Base-by-base conservation (phyloP, 768 basidiomycete genomes). In the Hygrocybe punicea region DNA sequence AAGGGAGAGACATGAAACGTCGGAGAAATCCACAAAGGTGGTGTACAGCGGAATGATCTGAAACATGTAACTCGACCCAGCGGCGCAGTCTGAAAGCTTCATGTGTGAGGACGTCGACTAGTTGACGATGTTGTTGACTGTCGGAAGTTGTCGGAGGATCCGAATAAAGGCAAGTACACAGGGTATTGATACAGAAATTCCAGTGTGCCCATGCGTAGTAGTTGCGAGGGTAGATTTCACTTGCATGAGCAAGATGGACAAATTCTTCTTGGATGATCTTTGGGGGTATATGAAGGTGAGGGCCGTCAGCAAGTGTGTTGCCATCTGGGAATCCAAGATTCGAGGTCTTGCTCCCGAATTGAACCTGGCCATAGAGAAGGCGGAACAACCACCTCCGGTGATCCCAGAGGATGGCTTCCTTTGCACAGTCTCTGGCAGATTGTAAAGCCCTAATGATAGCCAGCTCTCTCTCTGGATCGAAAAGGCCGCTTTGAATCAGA, bases 191-290 rank as follows among this genome's bases (percentile, higher is more conserved):
- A 54, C 83, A 73, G 40, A 78, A 78, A 47, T 74, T 73, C 64
- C 85, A 82, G 62, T 89, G 84, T 1, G 75, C 66, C 88, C 88
- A 89, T 4, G 85, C 86, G 67, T 85, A 81, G 65, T 89, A 90
- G 63, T 89, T 90, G 13, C 88, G 81, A 8, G 84, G 84, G 64
- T 89, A 86, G 5, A 76, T 68, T 61, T 83, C 81, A 69, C 84
- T 84, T 29, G 85, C 81, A 35, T 68, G 67, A 37, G 76, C 68
- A 13, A 78, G 70, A 48, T 83, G 62, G 6, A 63, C 63, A 39
- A 87, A 72, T 65, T 90, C 88, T n/a, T 65, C 57, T 42, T 66
- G 66, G 44, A 84, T 63, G 33, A 62, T 63, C 1, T 67, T 63
- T 19, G 71, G 66, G 21, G 76, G 63, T 45, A 85, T 62, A 50